These are phyloP conservation scores for Lachancea waltii DNA, from an alignment of 805 yeast species.

Conservation along the genomic window DNA sequence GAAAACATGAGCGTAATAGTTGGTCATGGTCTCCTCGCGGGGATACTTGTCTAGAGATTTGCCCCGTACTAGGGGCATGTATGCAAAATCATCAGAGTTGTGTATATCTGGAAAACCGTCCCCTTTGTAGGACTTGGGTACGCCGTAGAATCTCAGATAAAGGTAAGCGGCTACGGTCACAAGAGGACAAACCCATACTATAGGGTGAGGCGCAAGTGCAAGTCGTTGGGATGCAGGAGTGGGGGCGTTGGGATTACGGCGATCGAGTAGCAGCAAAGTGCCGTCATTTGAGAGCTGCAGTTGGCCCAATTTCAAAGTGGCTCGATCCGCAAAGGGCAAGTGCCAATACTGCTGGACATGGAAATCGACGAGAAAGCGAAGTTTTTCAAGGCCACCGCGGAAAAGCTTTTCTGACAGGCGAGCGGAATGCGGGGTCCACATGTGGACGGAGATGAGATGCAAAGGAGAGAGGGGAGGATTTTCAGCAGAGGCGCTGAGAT, in stretches of 20 bases:
- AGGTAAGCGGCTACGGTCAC: slow-evolving; percentile 28
- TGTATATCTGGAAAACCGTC: slow-evolving; percentile 29
- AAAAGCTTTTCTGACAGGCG: slow-evolving; percentile 23
- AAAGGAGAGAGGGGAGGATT: slow-evolving; percentile 8
- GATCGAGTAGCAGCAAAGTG: slow-evolving; percentile 5
- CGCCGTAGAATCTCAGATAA: slow-evolving; percentile 29
- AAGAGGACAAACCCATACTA: slow-evolving; percentile 27
- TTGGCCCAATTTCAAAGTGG: slow-evolving; percentile 20
- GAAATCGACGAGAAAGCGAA: slow-evolving; percentile 28
- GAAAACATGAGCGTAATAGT: slow-evolving; percentile 25
- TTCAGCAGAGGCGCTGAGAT: slow-evolving; percentile 9
- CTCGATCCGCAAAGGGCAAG: slow-evolving; percentile 21
- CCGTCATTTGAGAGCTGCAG: slow-evolving; percentile 7
- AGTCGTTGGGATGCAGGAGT: slow-evolving; percentile 9
- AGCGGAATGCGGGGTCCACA: slow-evolving; percentile 27
- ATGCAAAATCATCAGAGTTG: slow-evolving; percentile 13
- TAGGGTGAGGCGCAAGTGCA: slow-evolving; percentile 18
- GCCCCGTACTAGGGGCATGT: slow-evolving; percentile 25
- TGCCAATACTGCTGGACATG: slow-evolving; percentile 24
- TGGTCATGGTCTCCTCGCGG: slow-evolving; percentile 25
- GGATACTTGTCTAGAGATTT: slow-evolving; percentile 26
- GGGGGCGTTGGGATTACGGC: slow-evolving; percentile 1
- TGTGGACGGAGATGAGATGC: slow-evolving; percentile 23
- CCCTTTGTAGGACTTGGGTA: slow-evolving; percentile 19
- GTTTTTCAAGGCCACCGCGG: slow-evolving; percentile 25